Conservation (phyloP, 2,329 filamentous ascomycete species). For the Pezicula rhizophila region DNA sequence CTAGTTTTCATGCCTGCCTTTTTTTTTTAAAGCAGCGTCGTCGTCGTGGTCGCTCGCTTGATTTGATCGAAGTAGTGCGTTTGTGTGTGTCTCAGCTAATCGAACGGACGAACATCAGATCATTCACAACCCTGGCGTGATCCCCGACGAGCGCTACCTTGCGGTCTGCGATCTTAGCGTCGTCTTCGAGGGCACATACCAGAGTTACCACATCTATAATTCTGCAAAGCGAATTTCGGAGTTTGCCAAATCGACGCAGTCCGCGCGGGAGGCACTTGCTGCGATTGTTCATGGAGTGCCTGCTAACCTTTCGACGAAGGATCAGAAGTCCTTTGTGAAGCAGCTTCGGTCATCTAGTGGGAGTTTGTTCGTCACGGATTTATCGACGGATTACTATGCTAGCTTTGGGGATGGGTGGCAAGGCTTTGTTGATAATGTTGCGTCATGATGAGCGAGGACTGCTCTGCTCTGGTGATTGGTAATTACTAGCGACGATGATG, state of each 20-base stretch:
- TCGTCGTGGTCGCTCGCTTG: constrained; percentile 2
- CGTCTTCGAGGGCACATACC: constrained; percentile 35
- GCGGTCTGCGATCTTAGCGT: constrained; percentile 33
- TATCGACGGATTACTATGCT: constrained; percentile 33
- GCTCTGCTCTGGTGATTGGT: no score
- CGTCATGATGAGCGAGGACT: no score
- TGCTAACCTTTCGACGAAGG: constrained; percentile 20
- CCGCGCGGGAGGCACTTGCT: constrained; percentile 27
- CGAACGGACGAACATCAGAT: constrained; percentile 25
- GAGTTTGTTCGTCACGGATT: constrained; percentile 34
- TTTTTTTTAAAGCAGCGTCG: not conserved
- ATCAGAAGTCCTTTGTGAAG: constrained; percentile 23
- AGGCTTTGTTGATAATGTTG: constrained; percentile 27
- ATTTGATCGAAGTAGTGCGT: constrained; percentile 1
- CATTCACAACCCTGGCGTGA: constrained; percentile 36
- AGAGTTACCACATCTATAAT: constrained; percentile 29
- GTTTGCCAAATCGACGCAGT: constrained; percentile 20
- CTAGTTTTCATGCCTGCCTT: not conserved
- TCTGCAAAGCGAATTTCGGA: constrained; percentile 26
- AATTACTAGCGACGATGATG: no score
- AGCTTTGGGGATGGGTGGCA: constrained; percentile 31
- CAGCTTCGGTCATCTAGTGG: constrained; percentile 30
- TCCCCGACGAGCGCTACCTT: constrained; percentile 35
- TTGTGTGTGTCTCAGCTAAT: not conserved
- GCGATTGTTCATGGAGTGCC: constrained; percentile 34